Base-by-base conservation (phyloP, 2,329 filamentous ascomycete genomes). In the Penicillium sp. region DNA sequence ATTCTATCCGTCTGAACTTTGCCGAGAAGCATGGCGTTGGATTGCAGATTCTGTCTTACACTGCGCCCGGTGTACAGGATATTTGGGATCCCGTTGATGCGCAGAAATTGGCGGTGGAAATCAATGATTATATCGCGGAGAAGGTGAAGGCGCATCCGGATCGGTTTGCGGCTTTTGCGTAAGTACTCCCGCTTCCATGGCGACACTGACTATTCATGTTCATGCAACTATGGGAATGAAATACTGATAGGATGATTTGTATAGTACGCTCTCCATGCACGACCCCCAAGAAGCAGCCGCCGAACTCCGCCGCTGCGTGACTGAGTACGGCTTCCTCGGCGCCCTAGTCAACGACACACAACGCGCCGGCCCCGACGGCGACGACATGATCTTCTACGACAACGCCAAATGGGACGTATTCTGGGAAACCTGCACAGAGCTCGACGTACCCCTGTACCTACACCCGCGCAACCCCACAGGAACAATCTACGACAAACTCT, bases 371-470 rank as follows among this genome's bases (percentile, higher is more conserved):
- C 65, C 77, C 0, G 84, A 88, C 60, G 86, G 86, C 40, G 85
- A 88, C 59, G 82, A 83, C 26, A 84, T 87, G 79, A 78, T 89
- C 71, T 89, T 89, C 76, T 90, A 89, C 75, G 88, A 90, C 69
- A 78, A 81, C 9, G 80, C 83, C 0, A 82, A 85, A 62, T 90
- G 84, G 81, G 75, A 78, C 35, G 73, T 82, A 24, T 89, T 90
- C 80, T 89, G 87, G 87, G 70, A 79, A 13, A 83, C 82, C 0
- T 81, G 83, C 9, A 80, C 80, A 1, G 84, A 88, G 47, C 82
- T 90, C 0, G 85, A 89, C 60, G 86, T 89, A 0, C 87, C 87
- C 0, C 81, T 90, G 53, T 90, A 89, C 68, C 79, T 90, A 0
- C 88, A 90, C 72, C 88, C 87, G 0, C 79, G 84, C 53, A 83